Evolutionary conservation across 2,329 filamentous ascomycete species (phyloP).

Genomic region (Calonectria henricotiae): DNA sequence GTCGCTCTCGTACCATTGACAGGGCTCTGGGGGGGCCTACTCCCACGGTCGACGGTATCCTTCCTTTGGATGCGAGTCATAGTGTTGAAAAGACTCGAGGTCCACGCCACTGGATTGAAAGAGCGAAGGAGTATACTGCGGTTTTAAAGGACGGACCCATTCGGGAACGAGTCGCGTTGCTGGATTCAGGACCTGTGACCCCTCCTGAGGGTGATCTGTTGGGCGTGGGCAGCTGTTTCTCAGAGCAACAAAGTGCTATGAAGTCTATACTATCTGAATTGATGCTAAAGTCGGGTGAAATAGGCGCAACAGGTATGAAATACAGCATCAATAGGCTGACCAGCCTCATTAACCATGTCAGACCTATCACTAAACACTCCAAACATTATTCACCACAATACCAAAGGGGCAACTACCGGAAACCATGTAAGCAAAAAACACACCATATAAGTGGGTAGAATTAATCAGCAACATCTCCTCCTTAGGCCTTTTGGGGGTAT

Average conservation of each 20-base stretch:
- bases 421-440: neutral
- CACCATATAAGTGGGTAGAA: neutral
- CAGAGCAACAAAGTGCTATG: conserved; percentile 6
- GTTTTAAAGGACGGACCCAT: neutral
- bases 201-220: conserved; percentile 28
- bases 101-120: neutral
- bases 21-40: neutral
- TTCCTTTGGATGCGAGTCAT: no score
- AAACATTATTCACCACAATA: no score
- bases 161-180: conserved; percentile 21
- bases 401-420: neutral
- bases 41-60: neutral
- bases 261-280: conserved; percentile 4
- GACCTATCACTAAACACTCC: neutral
- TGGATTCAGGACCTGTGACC: neutral
- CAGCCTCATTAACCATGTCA: neutral
- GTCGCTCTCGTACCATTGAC: neutral
- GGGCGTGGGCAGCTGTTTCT: conserved; percentile 38
- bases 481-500: neutral
- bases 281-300: neutral
- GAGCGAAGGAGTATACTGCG: conserved; percentile 20
- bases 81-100: neutral
- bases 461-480: neutral
- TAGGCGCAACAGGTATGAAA: conserved; percentile 8
- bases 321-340: neutral